Evolutionary conservation across 2,329 filamentous ascomycete species (phyloP), one percentile per base, ranked within the genome.

Genomic region (Exophiala sideris): DNA sequence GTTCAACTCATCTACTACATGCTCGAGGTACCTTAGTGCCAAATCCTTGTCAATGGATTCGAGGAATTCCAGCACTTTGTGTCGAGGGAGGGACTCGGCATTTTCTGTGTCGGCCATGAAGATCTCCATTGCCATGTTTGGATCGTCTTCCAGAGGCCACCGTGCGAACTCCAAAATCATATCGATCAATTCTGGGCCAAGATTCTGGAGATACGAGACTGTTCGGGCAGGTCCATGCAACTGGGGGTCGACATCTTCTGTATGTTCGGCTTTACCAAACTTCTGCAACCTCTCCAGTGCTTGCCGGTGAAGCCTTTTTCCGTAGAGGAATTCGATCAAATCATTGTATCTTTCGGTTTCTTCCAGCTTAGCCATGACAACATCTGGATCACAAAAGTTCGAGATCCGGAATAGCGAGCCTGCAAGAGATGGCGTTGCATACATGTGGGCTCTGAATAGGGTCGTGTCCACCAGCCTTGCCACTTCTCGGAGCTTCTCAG

Each of bases 261-360:
- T 68, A 3, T 70, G 65, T 32, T 73, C 68, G 2, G 79, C 77
- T 24, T 81, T 81, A 14, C 92, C 92, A 63, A 96, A 96, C 59
- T 86, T 87, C 62, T 83, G 82, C 1, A 99, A 79, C 29, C 96
- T 75, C 61, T 90, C 87, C 14, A 99, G 74, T 0, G 94, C 92
- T 66, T 95, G 86, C 14, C 86, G 84, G 71, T 99, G 94, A 38
- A 97, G 79, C 69, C 87, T 91, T 74, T 99, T 99, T 59, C 94
- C 94, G 65, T 95, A 90, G 62, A 97, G 85, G 68, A 99, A 99
- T 69, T 97, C 92, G n/a, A 99, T 91, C 1, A 99, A 77, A 72
- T 97, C 92, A 48, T 87, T 92, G 71, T 95, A 96, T 32, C 91
- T 84, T 54, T 88, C 88, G 38, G 86, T 89, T 68, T 96, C 89